Percentiles rank a stretch among this genome's conserved stretches.
phyloP scores from a whole-genome alignment of 2,329 filamentous ascomycete species.

The Hypocreales sp. region DNA sequence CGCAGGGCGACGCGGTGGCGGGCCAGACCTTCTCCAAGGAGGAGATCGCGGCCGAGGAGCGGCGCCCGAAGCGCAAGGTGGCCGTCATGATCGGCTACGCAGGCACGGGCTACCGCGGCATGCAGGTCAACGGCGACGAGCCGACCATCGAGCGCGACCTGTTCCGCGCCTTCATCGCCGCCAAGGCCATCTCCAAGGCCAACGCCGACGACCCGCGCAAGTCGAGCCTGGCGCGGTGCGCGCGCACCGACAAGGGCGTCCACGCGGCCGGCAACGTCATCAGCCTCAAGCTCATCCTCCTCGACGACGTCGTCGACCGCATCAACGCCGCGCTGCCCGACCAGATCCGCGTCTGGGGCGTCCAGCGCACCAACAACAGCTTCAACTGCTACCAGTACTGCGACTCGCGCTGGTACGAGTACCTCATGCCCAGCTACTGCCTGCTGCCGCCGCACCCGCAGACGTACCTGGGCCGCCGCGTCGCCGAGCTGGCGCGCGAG shows the following conservation, averaged over 20 bases:
- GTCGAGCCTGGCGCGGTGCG: slow-evolving; percentile 83
- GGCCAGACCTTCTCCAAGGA: slow-evolving; percentile 47
- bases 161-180: slow-evolving; percentile 79
- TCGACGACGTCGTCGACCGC: slow-evolving; percentile 70
- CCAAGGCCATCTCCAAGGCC: slow-evolving; percentile 87
- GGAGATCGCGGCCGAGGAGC: slow-evolving; percentile 75
- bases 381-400: slow-evolving; percentile 94
- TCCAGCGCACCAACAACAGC: slow-evolving; percentile 72
- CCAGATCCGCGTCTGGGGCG: slow-evolving; percentile 92
- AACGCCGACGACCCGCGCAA: slow-evolving; percentile 97
- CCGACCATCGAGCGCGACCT: slow-evolving; percentile 95
- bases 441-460: slow-evolving; percentile 85
- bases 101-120: slow-evolving; percentile 90
- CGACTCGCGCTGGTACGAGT: slow-evolving; percentile 95
- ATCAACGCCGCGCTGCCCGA: slow-evolving; percentile 76
- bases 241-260: slow-evolving; percentile 92
- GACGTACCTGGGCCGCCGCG: slow-evolving; percentile 68
- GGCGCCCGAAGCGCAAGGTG: slow-evolving; percentile 88
- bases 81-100: slow-evolving; percentile 92
- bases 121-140: slow-evolving; percentile 73
- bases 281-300: slow-evolving; percentile 87
- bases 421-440: slow-evolving; percentile 84
- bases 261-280: slow-evolving; percentile 94
- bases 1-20: slow-evolving; percentile 17
- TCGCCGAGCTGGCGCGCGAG: slow-evolving; percentile 64